Conservation (phyloP, 345 rosid species). For the Euphorbia tirucalli region DNA sequence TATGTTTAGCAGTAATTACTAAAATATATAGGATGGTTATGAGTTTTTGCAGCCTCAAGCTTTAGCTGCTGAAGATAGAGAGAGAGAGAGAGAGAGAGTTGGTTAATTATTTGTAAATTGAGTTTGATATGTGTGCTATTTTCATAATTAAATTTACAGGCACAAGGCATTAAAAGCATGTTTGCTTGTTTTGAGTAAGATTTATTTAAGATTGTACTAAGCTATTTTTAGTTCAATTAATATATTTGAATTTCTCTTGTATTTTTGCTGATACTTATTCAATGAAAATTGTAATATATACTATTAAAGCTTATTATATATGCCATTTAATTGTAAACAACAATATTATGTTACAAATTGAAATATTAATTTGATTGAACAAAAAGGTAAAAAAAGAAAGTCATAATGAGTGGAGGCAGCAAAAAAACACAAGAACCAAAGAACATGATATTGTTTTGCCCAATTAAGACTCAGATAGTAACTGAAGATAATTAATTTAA, state of each 20-base stretch:
- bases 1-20: not conserved
- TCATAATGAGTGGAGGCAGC: not conserved
- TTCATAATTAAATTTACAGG: not conserved
- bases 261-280: not conserved
- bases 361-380: no score
- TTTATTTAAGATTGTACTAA: not conserved
- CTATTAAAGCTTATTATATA: not conserved
- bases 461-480: constrained; percentile 2
- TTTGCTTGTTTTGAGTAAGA: constrained; percentile 3
- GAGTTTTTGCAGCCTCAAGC: constrained; percentile 21
- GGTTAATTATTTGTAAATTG: not conserved
- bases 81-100: not conserved
- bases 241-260: not conserved
- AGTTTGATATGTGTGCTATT: not conserved
- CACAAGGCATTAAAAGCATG: no score
- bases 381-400: not conserved
- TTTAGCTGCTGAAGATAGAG: not conserved
- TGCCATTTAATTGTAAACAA: no score
- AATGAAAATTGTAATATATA: not conserved
- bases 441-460: not conserved
- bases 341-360: no score
- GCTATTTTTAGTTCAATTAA: not conserved
- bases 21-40: not conserved
- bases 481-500: constrained; percentile 2
- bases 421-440: not conserved